Evolutionary conservation across 2,329 filamentous ascomycete species (phyloP).

Genomic region (Alternaria solani): DNA sequence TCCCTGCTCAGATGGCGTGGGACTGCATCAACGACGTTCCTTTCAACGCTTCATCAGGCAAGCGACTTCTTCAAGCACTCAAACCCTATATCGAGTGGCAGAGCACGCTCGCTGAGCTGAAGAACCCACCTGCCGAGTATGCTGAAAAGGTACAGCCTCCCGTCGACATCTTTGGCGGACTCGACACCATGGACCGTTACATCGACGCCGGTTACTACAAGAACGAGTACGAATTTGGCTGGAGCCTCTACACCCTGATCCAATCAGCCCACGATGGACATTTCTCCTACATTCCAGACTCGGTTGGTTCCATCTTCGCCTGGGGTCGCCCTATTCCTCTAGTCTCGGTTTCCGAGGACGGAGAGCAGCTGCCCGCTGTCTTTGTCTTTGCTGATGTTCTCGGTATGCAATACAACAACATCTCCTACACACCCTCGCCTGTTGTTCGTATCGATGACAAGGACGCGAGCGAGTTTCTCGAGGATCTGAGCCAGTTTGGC

Average conservation of each 20-base stretch:
- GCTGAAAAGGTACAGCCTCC: slow-evolving; percentile 55
- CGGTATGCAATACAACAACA: slow-evolving; percentile 53
- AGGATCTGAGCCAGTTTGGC: slow-evolving; percentile 57
- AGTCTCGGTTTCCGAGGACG: slow-evolving; percentile 69
- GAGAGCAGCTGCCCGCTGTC: slow-evolving; percentile 64
- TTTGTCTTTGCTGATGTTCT: slow-evolving; percentile 62
- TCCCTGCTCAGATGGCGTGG: slow-evolving; percentile 56
- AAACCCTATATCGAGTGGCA: slow-evolving; percentile 58
- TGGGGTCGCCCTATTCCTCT: slow-evolving; percentile 60
- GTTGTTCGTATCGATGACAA: slow-evolving; percentile 65
- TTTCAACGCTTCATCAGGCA: slow-evolving; percentile 53
- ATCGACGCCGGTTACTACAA: slow-evolving; percentile 49
- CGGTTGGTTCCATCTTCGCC: slow-evolving; percentile 60
- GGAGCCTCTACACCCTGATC: slow-evolving; percentile 63
- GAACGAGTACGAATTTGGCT: slow-evolving; percentile 57
- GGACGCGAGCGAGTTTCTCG: slow-evolving; percentile 59
- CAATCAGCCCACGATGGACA: slow-evolving; percentile 71
- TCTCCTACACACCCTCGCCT: slow-evolving; percentile 58
- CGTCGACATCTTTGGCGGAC: slow-evolving; percentile 54
- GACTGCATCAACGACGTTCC: slow-evolving; percentile 57
- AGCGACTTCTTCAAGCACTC: slow-evolving; percentile 50
- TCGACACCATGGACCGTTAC: slow-evolving; percentile 51
- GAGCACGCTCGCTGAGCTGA: slow-evolving; percentile 54
- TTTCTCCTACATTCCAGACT: slow-evolving; percentile 64
- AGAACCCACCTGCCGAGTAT: slow-evolving; percentile 57